Evolutionary conservation across 2,329 filamentous ascomycete genomes (phyloP), one percentile per base, ranked within the genome.

Genomic region (Curvularia eragrostidis): DNA sequence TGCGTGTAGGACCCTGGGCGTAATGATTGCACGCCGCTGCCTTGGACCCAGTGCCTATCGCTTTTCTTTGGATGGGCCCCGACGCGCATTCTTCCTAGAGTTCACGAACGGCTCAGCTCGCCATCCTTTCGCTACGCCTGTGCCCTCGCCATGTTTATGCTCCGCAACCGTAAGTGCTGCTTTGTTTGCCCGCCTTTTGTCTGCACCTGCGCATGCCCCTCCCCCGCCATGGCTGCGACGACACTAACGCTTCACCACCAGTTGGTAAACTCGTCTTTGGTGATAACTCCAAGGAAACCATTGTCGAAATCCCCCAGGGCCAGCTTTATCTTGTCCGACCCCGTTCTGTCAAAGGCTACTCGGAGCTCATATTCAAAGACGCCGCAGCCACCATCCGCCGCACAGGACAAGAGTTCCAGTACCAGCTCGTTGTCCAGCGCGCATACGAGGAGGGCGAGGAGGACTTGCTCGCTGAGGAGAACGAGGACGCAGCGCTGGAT

Each of bases 311-410:
- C 42, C 88, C 93, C 15, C 93, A 98, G 78, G 95, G 95, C 74
- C 93, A 98, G 78, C 91, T 99, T 43, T 99, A 97, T 78, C 89
- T 99, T 67, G 95, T 99, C 69, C 91, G 95, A 70, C 95, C 95
- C 10, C 86, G 92, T 48, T 98, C 94, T 7, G 93, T 94, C 56
- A 99, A 99, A 78, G 95, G 95, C 65, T 98, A 97, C 77, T 97
- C 94, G 1, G 95, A 99, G 79, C 92, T 98, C 75, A 96, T 99
- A 79, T 99, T 97, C 84, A 97, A 95, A 78, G 95, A 99, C 87
- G 90, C 93, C 38, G 91, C 92, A 46, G 92, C 94, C 52, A 92
- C 90, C 63, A 96, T 99, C 72, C 90, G 96, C 64, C 88, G 91
- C 63, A 98, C 95, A 15, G 93, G 91, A 19, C 93, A 97, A 76